Evolutionary conservation across 805 yeast species (phyloP).

Genomic region (Lachancea quebecensis): DNA sequence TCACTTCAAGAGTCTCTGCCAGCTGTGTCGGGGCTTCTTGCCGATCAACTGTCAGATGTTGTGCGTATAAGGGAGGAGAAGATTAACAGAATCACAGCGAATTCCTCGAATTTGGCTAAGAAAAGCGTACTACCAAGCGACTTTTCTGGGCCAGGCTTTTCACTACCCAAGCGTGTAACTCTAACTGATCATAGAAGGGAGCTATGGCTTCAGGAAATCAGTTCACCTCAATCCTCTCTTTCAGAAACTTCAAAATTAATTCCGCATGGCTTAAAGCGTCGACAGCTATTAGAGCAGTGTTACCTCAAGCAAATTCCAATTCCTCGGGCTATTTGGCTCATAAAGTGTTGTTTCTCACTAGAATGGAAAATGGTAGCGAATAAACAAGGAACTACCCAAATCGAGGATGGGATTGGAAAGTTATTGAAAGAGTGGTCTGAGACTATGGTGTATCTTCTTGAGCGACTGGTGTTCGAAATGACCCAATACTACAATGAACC

Average conservation of each 20-base stretch:
- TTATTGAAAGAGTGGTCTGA: conserved; percentile 91
- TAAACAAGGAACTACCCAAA: conserved; percentile 13
- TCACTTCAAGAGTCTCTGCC: conserved; percentile 30
- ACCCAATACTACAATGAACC: conserved; percentile 24
- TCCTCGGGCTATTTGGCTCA: conserved; percentile 84
- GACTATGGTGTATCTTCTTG: conserved; percentile 54
- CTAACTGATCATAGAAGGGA: conserved; percentile 81
- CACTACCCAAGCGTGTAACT: conserved; percentile 54
- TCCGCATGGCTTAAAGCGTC: conserved; percentile 85
- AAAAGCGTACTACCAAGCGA: conserved; percentile 10
- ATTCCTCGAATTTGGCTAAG: conserved; percentile 5
- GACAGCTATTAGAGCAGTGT: conserved; percentile 66
- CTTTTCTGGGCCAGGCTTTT: conserved; percentile 29
- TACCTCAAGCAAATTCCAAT: conserved; percentile 62
- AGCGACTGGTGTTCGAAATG: conserved; percentile 31
- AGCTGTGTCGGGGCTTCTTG: conserved; percentile 25
- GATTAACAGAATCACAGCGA: conserved; percentile 25
- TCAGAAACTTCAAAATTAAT: conserved; percentile 64
- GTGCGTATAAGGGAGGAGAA: conserved; percentile 27
- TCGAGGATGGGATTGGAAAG: conserved; percentile 38
- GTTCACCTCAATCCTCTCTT: conserved; percentile 59
- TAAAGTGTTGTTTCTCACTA: conserved; percentile 77
- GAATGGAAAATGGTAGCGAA: conserved; percentile 37
- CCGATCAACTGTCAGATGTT: conserved; percentile 25
- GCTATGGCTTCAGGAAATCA: conserved; percentile 77